Conservation (phyloP, 2,329 filamentous ascomycete species). For the Fusarium liriodendri region DNA sequence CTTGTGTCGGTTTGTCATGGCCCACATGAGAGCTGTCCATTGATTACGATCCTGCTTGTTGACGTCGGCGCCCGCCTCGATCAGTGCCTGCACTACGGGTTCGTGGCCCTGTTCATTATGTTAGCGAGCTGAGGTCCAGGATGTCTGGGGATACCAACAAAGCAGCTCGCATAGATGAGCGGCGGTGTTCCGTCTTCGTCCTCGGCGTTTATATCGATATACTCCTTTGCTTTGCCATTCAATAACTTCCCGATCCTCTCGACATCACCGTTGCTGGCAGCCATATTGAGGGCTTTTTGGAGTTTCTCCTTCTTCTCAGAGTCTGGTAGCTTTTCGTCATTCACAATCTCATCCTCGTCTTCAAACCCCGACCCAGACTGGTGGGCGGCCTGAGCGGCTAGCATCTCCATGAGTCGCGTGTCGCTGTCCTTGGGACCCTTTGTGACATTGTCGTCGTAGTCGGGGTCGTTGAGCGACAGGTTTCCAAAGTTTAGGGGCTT, state of each 20-base stretch:
- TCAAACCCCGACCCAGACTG: constrained; percentile 77
- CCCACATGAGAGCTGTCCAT: constrained; percentile 99
- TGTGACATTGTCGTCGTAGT: constrained; percentile 71
- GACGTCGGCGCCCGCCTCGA: constrained; percentile 87
- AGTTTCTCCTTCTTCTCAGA: constrained; percentile 83
- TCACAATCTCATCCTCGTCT: constrained; percentile 83
- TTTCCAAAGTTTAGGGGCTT: constrained; percentile 86
- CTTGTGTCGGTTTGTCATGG: constrained; percentile 98
- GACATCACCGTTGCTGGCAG: constrained; percentile 94
- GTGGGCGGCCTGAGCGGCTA: constrained; percentile 89
- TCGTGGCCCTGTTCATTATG: constrained; percentile 77
- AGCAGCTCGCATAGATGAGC: constrained; percentile 97
- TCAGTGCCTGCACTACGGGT: constrained; percentile 83
- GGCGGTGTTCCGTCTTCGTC: constrained; percentile 98
- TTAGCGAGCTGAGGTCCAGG: constrained; percentile 2
- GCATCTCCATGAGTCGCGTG: constrained; percentile 91
- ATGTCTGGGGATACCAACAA: constrained; percentile 69
- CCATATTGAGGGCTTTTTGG: constrained; percentile 92
- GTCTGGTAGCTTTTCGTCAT: constrained; percentile 78
- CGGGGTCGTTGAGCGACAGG: constrained; percentile 83
- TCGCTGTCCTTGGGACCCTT: constrained; percentile 80
- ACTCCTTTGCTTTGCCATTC: constrained; percentile 76
- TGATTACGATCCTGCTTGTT: constrained; percentile 96
- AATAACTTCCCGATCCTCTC: constrained; percentile 83
- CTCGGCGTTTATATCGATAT: constrained; percentile 85